Evolutionary conservation across 306 rosid genomes (phyloP).

Genomic region (Echinosophora koreensis): DNA sequence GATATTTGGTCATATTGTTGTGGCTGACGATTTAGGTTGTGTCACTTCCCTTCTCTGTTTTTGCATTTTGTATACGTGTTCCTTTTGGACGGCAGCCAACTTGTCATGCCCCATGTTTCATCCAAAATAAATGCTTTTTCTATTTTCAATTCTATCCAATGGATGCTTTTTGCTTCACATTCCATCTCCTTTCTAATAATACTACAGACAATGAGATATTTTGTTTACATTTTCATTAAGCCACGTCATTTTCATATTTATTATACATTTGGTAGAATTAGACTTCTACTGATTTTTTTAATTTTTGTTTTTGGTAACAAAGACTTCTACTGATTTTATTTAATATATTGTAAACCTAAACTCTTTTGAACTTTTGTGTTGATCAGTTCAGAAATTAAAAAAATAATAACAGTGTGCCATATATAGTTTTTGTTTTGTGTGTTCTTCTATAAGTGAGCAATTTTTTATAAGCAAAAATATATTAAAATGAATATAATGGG

Average conservation of each 20-base stretch:
- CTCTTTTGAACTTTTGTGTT: too few species aligned
- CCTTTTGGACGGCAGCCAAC: conserved; percentile 54
- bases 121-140: background rate
- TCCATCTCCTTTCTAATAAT: background rate
- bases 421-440: too few species aligned
- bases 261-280: background rate
- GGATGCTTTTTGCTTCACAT: background rate
- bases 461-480: too few species aligned
- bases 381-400: too few species aligned
- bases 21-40: conserved; percentile 49
- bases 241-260: background rate
- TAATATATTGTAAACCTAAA: too few species aligned
- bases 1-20: conserved; percentile 42
- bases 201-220: background rate
- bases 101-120: conserved; percentile 23
- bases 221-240: background rate
- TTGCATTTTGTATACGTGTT: conserved; percentile 20
- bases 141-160: background rate
- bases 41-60: conserved; percentile 34
- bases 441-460: too few species aligned
- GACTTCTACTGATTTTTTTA: too few species aligned
- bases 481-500: too few species aligned
- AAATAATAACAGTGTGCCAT: too few species aligned
- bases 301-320: too few species aligned
- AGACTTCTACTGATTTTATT: too few species aligned